phyloP scores from a whole-genome alignment of 768 basidiomycete genomes.

The Amanita pseudoporphyria region DNA sequence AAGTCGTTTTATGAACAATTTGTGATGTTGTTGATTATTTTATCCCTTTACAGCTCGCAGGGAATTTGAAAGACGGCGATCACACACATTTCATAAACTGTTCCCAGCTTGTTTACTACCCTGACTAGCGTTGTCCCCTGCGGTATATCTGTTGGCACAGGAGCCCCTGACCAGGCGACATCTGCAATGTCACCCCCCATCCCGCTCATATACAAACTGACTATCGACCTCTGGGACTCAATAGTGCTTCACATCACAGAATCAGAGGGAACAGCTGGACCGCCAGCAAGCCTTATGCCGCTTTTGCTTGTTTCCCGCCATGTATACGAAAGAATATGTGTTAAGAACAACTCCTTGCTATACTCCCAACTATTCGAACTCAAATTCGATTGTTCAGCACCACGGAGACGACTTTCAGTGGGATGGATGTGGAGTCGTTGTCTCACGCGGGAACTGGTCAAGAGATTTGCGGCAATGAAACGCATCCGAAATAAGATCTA shows the following conservation, averaged over 20 bases:
- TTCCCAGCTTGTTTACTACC: slow-evolving; percentile 11
- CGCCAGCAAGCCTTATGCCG: slow-evolving; percentile 28
- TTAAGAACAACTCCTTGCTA: slow-evolving; percentile 25
- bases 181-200: slow-evolving; percentile 10
- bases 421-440: slow-evolving; percentile 27
- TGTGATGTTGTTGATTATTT: neutral
- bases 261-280: slow-evolving; percentile 28
- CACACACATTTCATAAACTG: slow-evolving; percentile 15
- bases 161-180: neutral
- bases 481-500: slow-evolving; percentile 26
- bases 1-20: neutral
- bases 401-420: slow-evolving; percentile 26
- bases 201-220: slow-evolving; percentile 13
- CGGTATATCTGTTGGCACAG: neutral
- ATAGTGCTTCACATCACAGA: slow-evolving; percentile 32
- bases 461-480: slow-evolving; percentile 29
- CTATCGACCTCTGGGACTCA: slow-evolving; percentile 26
- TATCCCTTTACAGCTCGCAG: neutral
- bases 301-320: slow-evolving; percentile 29
- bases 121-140: slow-evolving; percentile 4
- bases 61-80: slow-evolving; percentile 21
- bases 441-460: slow-evolving; percentile 33
- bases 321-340: slow-evolving; percentile 25
- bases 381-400: slow-evolving; percentile 35
- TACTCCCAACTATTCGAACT: slow-evolving; percentile 34